A percentile compares a stretch with the other conserved stretches of the same genome.
Evolutionary conservation across 2,329 filamentous ascomycete genomes (phyloP).

Genomic region (Neofusicoccum sp.): DNA sequence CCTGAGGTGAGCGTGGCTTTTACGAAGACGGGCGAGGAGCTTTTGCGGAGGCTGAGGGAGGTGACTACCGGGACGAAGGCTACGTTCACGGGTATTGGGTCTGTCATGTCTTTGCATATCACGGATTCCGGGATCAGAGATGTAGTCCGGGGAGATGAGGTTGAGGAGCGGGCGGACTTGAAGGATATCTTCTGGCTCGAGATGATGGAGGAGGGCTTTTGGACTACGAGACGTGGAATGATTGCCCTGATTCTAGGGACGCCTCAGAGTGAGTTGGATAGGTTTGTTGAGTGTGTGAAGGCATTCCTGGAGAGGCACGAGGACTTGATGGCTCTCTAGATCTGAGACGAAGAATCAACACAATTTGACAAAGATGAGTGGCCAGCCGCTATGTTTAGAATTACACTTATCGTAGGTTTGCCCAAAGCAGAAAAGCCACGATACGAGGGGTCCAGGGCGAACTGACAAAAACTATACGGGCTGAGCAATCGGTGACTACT

Average conservation of each 20-base stretch:
- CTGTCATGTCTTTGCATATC: conserved; percentile 42
- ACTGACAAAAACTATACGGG: too few relatives aligned
- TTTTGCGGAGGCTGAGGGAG: conserved; percentile 32
- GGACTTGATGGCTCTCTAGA: not conserved
- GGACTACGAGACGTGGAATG: conserved; percentile 39
- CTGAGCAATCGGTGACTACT: too few relatives aligned
- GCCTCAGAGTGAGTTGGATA: conserved; percentile 36
- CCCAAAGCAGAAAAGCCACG: too few relatives aligned
- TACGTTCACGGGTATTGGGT: conserved; percentile 40
- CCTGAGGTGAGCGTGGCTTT: conserved; percentile 33
- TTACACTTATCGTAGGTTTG: too few relatives aligned
- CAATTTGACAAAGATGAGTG: too few relatives aligned
- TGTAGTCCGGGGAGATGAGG: conserved; percentile 30
- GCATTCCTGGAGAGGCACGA: conserved; percentile 29
- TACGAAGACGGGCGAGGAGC: conserved; percentile 35
- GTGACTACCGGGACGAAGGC: conserved; percentile 37
- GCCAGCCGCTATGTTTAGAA: too few relatives aligned
- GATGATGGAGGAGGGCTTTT: conserved; percentile 42
- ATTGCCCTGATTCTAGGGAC: conserved; percentile 40
- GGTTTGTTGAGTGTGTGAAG: conserved; percentile 32
- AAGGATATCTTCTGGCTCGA: conserved; percentile 41
- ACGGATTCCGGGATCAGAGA: conserved; percentile 33
- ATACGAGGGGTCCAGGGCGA: too few relatives aligned
- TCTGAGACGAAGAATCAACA: too few relatives aligned
- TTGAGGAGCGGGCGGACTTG: conserved; percentile 34